Base-by-base conservation (phyloP, 1,284 basidiomycete species). In the Lignosus rhinocerotis region DNA sequence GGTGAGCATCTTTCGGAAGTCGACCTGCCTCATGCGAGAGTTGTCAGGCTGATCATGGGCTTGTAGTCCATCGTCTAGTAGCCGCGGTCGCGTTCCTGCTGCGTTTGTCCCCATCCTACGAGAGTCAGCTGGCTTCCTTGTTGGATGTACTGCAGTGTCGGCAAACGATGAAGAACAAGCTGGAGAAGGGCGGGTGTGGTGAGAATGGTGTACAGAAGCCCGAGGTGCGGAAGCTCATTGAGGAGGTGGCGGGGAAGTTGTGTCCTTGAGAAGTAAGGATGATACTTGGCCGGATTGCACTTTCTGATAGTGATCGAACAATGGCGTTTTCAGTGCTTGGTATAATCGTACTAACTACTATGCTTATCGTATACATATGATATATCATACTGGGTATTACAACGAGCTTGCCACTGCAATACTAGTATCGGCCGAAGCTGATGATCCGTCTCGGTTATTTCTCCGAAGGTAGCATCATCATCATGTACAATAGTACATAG, bases 1-100 rank as follows among this genome's bases (percentile, higher is more conserved):
- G 86, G 92, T 90, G 60, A 75, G 91, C 85, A 17, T 30, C 39
- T 17, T 21, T 45, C 19, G 19, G 11, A 49, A 21, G 16, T 31
- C 25, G 21, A 53, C 19, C 33, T 17, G 33, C 33, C 47, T 12
- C 12, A 14, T 33, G 34, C 12, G 36, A 12, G 55, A 53, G 17
- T 49, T 9, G 5, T 9, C 4, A 2, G 33, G 33, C 45, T 47
- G 32, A n/a, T 59, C 21, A 55, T 34, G 44, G 19, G 44, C 6
- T 53, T 45, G 11, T 67, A 91, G 92, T 93, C 1, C 89, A 95
- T 71, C 87, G 93, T 12, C 74, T 96, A 45, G 80, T 84, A 0
- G 92, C 91, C 1, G 86, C 88, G 9, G 73, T 95, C 32, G 91
- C 84, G 1, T 83, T 92, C 67, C 71, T 92, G 46, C 64, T 95